Percentiles rank a stretch among this genome's conserved stretches.
phyloP scores from a whole-genome alignment of 192 early-diverging fungal species.

The Spizellomyces sp. region DNA sequence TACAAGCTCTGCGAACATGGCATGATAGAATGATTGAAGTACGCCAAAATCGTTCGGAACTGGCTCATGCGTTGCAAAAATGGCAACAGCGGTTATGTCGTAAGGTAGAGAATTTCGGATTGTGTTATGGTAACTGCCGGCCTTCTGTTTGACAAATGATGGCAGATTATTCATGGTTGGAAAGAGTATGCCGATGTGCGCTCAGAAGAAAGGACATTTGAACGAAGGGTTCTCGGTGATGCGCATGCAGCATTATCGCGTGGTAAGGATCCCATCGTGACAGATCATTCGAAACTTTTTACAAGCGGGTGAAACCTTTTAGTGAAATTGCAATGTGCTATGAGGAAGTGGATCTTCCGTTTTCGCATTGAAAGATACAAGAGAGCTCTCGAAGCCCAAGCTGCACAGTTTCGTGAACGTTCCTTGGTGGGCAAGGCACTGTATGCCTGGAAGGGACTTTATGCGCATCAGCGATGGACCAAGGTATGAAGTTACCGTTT shows the following conservation, averaged over 20 bases:
- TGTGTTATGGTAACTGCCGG: too few relatives aligned
- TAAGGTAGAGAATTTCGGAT: too few relatives aligned
- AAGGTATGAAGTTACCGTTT: neutral
- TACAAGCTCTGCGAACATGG: neutral
- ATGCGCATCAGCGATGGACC: slow-evolving; percentile 15
- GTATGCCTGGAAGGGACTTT: slow-evolving; percentile 11
- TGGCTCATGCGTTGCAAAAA: too few relatives aligned
- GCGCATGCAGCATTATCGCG: too few relatives aligned
- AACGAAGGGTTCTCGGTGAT: too few relatives aligned
- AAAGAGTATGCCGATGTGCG: too few relatives aligned
- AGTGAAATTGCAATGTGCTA: neutral
- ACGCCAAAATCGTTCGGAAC: neutral
- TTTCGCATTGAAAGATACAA: neutral
- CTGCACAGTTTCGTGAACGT: slow-evolving; percentile 3
- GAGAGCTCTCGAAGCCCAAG: slow-evolving; percentile 3
- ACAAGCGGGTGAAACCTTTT: neutral
- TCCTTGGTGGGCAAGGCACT: neutral
- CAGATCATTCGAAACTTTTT: too few relatives aligned
- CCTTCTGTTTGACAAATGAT: too few relatives aligned
- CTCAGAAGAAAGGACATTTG: too few relatives aligned
- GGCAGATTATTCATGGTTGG: too few relatives aligned
- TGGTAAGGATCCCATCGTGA: too few relatives aligned
- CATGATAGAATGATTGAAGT: neutral
- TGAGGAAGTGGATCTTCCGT: slow-evolving; percentile 10
- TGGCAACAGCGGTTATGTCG: too few relatives aligned